These are phyloP conservation scores for Phalaenopsis aphrodite DNA, from an alignment of 106 monocot genomes.

Conservation along the genomic window DNA sequence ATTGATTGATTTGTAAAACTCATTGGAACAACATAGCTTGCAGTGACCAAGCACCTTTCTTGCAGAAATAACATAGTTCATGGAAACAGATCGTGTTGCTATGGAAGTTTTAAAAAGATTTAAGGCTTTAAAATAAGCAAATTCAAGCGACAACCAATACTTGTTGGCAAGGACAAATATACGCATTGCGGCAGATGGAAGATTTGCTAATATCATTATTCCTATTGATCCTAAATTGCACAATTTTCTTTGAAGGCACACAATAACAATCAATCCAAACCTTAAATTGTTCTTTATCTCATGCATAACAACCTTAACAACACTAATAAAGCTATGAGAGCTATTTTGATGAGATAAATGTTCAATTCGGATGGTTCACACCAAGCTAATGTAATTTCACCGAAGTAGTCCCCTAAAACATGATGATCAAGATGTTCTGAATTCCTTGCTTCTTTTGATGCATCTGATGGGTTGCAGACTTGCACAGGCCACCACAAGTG, in stretches of 20 bases:
- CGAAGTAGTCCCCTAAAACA: slow-evolving; percentile 30
- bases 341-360: background rate
- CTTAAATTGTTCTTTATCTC: slow-evolving; percentile 22
- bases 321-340: slow-evolving; percentile 1
- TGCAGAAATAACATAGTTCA: too few relatives aligned
- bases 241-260: slow-evolving; percentile 8
- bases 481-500: slow-evolving; percentile 73
- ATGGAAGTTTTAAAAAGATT: too few relatives aligned
- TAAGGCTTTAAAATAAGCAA: too few relatives aligned
- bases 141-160: too few relatives aligned
- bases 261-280: slow-evolving; percentile 36
- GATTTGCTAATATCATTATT: background rate
- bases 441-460: slow-evolving; percentile 15
- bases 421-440: slow-evolving; percentile 5
- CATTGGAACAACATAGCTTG: too few relatives aligned
- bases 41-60: too few relatives aligned
- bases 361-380: slow-evolving; percentile 1
- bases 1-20: too few relatives aligned
- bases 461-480: slow-evolving; percentile 26
- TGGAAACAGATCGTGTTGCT: too few relatives aligned
- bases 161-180: too few relatives aligned
- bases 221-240: background rate
- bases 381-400: slow-evolving; percentile 17
- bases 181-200: background rate
- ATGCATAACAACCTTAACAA: background rate